Conservation (phyloP, 1,284 basidiomycete species). For the Ceraceosorus bombacis region DNA sequence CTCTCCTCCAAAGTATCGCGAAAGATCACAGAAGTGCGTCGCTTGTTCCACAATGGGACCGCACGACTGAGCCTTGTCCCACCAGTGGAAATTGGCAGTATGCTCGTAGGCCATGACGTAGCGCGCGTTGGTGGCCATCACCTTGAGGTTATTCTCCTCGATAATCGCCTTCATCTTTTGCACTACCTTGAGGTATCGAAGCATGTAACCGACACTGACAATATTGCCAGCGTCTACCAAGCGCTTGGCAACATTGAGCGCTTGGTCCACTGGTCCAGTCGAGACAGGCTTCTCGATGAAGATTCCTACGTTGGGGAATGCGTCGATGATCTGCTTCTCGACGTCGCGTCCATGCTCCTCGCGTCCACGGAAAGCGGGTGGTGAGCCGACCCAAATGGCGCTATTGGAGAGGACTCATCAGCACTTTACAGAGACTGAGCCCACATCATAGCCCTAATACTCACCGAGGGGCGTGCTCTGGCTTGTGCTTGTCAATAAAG, state of each 20-base stretch:
- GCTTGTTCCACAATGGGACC: conserved; percentile 95
- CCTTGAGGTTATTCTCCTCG: conserved; percentile 85
- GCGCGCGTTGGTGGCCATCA: conserved; percentile 92
- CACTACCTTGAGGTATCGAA: conserved; percentile 58
- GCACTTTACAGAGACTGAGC: too few species aligned
- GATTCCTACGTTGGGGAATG: conserved; percentile 66
- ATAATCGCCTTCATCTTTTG: conserved; percentile 95
- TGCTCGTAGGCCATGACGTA: conserved; percentile 87
- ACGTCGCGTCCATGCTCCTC: conserved; percentile 64
- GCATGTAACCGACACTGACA: conserved; percentile 76
- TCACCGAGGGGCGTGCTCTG: conserved; percentile 47
- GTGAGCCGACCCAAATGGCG: conserved; percentile 82
- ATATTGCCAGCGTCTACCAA: conserved; percentile 54
- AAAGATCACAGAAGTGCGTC: conserved; percentile 68
- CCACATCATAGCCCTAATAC: neutral
- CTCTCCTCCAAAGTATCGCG: conserved; percentile 95
- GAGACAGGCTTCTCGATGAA: conserved; percentile 93
- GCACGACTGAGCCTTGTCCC: conserved; percentile 85
- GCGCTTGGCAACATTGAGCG: conserved; percentile 48
- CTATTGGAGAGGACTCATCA: neutral
- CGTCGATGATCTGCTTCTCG: conserved; percentile 78
- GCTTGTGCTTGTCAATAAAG: conserved; percentile 55
- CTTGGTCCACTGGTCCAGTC: conserved; percentile 62
- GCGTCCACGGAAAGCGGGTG: conserved; percentile 72
- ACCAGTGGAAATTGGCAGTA: conserved; percentile 76